Base-by-base conservation (phyloP, 1,284 basidiomycete species). In the Meira miltonrushii region DNA sequence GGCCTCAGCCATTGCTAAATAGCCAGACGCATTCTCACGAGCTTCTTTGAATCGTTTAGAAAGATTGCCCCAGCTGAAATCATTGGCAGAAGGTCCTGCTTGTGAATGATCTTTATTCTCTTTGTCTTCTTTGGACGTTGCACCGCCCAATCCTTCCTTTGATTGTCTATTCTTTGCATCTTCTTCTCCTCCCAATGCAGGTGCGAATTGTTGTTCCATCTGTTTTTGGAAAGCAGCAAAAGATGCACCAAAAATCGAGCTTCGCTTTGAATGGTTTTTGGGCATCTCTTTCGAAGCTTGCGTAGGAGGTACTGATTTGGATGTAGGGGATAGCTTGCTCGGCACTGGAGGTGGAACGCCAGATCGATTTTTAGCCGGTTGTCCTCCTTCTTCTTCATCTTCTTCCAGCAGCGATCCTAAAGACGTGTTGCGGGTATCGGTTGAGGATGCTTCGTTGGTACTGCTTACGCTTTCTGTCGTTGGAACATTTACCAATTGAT, bases 1-100 rank as follows among this genome's bases (percentile, higher is more conserved):
- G 5, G 50, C 50, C 23, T 53, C 50, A n/a, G 50, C 50, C 37
- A 33, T 53, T 19, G 50, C 50, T 13, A 53, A 17, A 13, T 33
- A 25, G n/a, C 50, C 50, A 19, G 50, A 23, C 23, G 50, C 50
- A 38, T 53, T 53, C 23, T 53, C 50, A n/a, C 50, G 12, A 21
- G 50, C 50, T 53, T 53, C 50, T 25, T 53, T 53, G 28, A 53
- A 33, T 38, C 25, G 5, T 13, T 53, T 53, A 5, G 23, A 33
- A 17, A 17, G 37, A 13, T 19, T 33, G 4, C 50, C 28, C 50
- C 50, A 53, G 8, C 38, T 33, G 19, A 37, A 13, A 21, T 53
- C 50, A 53, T 39, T 25, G 40, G 15, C 40, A 43, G 40, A 43
- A 15, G 40, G 19, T 48, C 25, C 46, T 8, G 46, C 46, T 48